A percentile compares a stretch with the other conserved stretches of the same genome.
These are phyloP conservation scores for Ascoidea asiatica DNA, from an alignment of 805 yeast species.

Conservation along the genomic window DNA sequence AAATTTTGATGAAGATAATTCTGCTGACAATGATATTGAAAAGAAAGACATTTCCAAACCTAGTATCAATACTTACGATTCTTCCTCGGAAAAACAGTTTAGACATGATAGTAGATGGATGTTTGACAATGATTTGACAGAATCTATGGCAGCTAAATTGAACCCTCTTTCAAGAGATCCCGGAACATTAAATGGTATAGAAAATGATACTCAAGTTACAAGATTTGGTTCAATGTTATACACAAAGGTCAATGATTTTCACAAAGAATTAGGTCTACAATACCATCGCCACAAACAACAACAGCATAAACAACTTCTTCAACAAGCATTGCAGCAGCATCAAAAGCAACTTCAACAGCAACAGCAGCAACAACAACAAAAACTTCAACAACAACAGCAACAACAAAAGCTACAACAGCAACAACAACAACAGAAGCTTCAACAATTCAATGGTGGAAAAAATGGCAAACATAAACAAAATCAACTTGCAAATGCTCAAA, in stretches of 20 bases:
- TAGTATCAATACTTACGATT: conserved; percentile 22
- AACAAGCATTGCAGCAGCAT: conserved; percentile 2
- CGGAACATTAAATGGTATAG: conserved; percentile 65
- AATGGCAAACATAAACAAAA: not conserved
- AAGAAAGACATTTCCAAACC: conserved; percentile 14
- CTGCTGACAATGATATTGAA: conserved; percentile 12
- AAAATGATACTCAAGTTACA: conserved; percentile 77
- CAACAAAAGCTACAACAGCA: not conserved
- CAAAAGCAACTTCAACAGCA: conserved; percentile 1
- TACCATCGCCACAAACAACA: conserved; percentile 18
- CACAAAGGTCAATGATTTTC: conserved; percentile 71
- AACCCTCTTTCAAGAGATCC: conserved; percentile 66
- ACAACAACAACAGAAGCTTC: not conserved
- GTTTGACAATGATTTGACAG: conserved; percentile 45
- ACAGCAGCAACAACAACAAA: conserved; percentile 1
- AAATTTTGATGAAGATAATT: conserved; percentile 19
- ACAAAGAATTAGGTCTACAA: conserved; percentile 34
- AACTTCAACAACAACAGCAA: not conserved
- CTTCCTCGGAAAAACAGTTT: conserved; percentile 27
- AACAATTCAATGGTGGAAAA: not conserved
- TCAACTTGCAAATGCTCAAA: not conserved
- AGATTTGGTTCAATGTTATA: conserved; percentile 86
- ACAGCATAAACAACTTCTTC: conserved; percentile 13
- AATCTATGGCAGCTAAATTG: conserved; percentile 20
- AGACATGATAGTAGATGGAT: conserved; percentile 53